Base-by-base conservation (phyloP, 208 protist species). In the Crithidia brevicula region DNA sequence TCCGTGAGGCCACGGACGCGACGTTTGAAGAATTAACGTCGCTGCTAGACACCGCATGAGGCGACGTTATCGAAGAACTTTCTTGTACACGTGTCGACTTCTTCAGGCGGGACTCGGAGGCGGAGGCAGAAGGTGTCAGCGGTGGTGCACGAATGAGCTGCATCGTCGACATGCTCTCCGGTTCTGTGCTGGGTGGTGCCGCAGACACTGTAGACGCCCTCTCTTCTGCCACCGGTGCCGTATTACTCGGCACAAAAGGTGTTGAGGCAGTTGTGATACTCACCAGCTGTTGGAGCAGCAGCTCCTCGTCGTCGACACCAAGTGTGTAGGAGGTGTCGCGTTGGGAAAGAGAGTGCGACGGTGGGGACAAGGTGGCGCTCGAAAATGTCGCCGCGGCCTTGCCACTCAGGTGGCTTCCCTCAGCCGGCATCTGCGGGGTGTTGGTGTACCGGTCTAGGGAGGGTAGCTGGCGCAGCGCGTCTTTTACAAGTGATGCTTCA, bases 241-340 rank as follows among this genome's bases (percentile, higher is more conserved):
- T 16, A 7, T 49, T 31, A 13, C 51, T 75, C 10, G 62, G 20
- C 42, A 80, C 58, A 46, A 79, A 79, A 5, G 72, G 57, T 0
- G 64, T 31, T 25, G 64, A 33, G 3, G 47, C 56, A 2, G 66
- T 50, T 0, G 78, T 83, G 51, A 83, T 66, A 34, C 64, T 67
- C 28, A 72, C 16, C 54, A 83, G 46, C 43, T 79, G 64, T 47
- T 77, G 66, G 31, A 83, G 65, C 43, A 79, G 57, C 13, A 67
- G 28, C 34, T 69, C 78, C 27, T 79, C 68, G 36, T 77, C 73
- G 15, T 60, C 76, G 1, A 46, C 67, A 22, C n/a, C 62, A 8
- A 75, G 54, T 49, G 45, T 28, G 53, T 69, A 50, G 0, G 53
- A 38, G 13, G n/a, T 43, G 31, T 18, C 60, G 1, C 9, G 1